phyloP scores from a whole-genome alignment of 2,329 filamentous ascomycete genomes.

The Pseudogymnoascus sp. region DNA sequence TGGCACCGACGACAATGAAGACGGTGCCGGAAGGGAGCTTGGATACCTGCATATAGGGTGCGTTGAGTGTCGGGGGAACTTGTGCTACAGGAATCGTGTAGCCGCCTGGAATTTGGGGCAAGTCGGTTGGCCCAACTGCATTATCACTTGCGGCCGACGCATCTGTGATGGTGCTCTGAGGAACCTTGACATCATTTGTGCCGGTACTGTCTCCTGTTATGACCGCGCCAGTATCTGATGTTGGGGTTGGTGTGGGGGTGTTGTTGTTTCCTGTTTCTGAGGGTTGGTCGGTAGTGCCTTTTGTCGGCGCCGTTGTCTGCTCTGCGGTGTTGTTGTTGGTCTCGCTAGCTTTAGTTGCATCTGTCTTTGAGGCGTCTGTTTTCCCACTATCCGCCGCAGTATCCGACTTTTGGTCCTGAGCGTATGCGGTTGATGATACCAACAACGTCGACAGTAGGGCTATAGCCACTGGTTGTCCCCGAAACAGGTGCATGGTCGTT shows the following conservation, averaged over 20 bases:
- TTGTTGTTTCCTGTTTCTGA: background rate
- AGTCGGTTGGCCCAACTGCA: conserved; percentile 17
- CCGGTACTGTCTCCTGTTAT: conserved; percentile 15
- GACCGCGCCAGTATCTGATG: conserved; percentile 10
- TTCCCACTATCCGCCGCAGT: background rate
- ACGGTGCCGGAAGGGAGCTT: conserved; percentile 84
- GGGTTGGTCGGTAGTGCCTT: background rate
- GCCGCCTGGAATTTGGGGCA: conserved; percentile 49
- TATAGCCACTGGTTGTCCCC: background rate
- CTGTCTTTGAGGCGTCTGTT: conserved; percentile 16
- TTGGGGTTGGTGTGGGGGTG: background rate
- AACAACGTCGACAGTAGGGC: background rate
- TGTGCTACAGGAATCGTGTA: conserved; percentile 63
- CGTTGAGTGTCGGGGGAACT: conserved; percentile 75
- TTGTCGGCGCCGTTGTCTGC: conserved; percentile 20
- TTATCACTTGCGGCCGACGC: conserved; percentile 12
- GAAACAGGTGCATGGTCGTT: background rate
- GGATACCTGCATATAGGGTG: conserved; percentile 88
- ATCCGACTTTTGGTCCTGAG: background rate
- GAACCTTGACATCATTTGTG: conserved; percentile 4
- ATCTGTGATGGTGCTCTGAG: conserved; percentile 16
- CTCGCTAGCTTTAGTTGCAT: conserved; percentile 17
- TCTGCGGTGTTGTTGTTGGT: conserved; percentile 13
- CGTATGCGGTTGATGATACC: background rate
- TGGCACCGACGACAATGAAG: conserved; percentile 89